phyloP scores from a whole-genome alignment of 257 asterid genomes.

The Forsythia viridissima region DNA sequence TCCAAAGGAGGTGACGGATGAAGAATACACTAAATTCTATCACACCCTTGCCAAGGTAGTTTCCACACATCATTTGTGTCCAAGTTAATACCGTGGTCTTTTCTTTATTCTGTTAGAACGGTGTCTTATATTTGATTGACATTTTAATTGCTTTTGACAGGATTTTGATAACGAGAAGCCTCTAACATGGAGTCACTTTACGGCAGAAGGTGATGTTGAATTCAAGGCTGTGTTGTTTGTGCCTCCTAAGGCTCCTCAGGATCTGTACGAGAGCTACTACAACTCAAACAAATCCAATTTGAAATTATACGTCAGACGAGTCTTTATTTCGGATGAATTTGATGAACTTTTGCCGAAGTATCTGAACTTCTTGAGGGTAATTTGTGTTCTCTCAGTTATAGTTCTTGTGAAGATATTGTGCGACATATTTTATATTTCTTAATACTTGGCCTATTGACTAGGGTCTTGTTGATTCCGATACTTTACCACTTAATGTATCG shows the following conservation, averaged over 20 bases:
- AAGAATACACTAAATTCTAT: slow-evolving; percentile 80
- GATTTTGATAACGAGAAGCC: slow-evolving; percentile 89
- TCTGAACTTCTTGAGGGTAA: slow-evolving; percentile 84
- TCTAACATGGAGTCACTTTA: slow-evolving; percentile 86
- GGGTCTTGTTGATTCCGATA: slow-evolving; percentile 99
- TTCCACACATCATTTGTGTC: not conserved
- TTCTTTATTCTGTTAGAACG: not conserved
- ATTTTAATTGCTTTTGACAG: slow-evolving; percentile 35
- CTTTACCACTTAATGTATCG: slow-evolving; percentile 91
- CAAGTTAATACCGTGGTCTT: not conserved
- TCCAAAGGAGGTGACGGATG: slow-evolving; percentile 92
- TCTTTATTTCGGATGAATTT: slow-evolving; percentile 91
- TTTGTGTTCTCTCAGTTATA: slow-evolving; percentile 9
- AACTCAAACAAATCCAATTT: slow-evolving; percentile 79
- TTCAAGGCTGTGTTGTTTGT: slow-evolving; percentile 86
- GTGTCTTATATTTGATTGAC: slow-evolving; percentile 3
- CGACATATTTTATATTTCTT: slow-evolving; percentile 1
- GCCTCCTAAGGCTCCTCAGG: slow-evolving; percentile 95
- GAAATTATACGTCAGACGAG: slow-evolving; percentile 81
- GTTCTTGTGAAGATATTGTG: not conserved
- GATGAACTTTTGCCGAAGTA: slow-evolving; percentile 93
- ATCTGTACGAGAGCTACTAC: slow-evolving; percentile 90
- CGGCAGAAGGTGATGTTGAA: slow-evolving; percentile 96
- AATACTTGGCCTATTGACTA: slow-evolving; percentile 32
- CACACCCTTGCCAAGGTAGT: slow-evolving; percentile 83